Base-by-base conservation (phyloP, 75 land plant species). In the Cunninghamia lanceolata region DNA sequence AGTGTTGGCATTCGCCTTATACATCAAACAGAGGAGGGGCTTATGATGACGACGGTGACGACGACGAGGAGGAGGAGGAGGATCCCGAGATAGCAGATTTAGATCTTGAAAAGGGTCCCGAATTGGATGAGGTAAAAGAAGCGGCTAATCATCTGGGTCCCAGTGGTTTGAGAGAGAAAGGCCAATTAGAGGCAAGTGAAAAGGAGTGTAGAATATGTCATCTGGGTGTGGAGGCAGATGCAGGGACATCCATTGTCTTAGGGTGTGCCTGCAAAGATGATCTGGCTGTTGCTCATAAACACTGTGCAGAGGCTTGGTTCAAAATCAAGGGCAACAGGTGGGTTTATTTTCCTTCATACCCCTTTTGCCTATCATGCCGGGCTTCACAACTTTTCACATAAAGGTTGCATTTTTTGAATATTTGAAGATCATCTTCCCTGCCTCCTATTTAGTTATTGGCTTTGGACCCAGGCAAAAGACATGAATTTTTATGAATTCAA, bases 271-370 rank as follows among this genome's bases (percentile, higher is more conserved):
- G 98, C 84, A 96, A 96, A 88, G 91, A 95, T 86, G 98, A 96
- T 89, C 87, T 96, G 32, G 96, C 92, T 73, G 89, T 91, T 83
- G 92, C 95, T 42, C 98, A 96, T 71, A 91, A 88, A 34, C 87
- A 93, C 35, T 96, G 98, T 83, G 98, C 97, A 4, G 98, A 96
- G 85, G 88, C 94, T 1, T 96, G 98, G 98, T 96, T 96, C 89
- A 96, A 94, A 85, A 94, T 96, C 83, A 93, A 87, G 46, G 98
- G 98, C 43, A 96, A 95, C 90, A 93, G 90, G 96, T 95, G 63
- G 28, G 30, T n/a, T 25, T 14, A 9, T 42, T 42, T 79, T 43
- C 1, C 30, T 43, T 79, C 13, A 21, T 76, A 39, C 8, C 28
- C 79, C 42, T 39, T 16, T 76, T 76, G 25, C 66, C 28, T 59